Conservation (phyloP, 306 rosid genomes). For the Coriaria nepalensis region DNA sequence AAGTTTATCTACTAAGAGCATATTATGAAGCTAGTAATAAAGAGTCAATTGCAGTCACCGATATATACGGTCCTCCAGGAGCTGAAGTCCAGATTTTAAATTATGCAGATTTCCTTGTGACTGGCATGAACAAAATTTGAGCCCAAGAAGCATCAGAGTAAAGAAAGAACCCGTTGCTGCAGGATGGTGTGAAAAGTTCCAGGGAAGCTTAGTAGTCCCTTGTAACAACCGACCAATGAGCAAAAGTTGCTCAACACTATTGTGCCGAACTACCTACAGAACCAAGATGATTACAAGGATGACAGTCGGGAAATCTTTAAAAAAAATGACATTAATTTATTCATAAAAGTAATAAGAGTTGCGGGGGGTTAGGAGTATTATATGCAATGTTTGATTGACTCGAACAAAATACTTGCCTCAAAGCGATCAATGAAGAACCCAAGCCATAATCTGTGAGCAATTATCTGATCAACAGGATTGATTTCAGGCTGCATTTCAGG, state of each 20-base stretch:
- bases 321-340: background rate
- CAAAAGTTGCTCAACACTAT: slow-evolving; percentile 93
- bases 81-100: slow-evolving; percentile 77
- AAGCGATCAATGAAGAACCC: slow-evolving; percentile 96
- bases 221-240: slow-evolving; percentile 92
- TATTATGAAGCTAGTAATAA: slow-evolving; percentile 13
- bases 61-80: slow-evolving; percentile 83
- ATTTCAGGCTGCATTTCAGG: slow-evolving; percentile 55
- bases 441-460: slow-evolving; percentile 94
- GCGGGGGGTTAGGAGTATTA: too few species aligned
- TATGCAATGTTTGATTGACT: too few species aligned
- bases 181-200: slow-evolving; percentile 88
- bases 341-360: too few species aligned
- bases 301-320: background rate
- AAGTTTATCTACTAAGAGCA: background rate
- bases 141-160: slow-evolving; percentile 93
- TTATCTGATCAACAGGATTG: slow-evolving; percentile 79
- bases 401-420: slow-evolving; percentile 53
- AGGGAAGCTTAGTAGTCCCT: slow-evolving; percentile 82
- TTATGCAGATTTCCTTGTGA: slow-evolving; percentile 75
- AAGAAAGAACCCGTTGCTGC: slow-evolving; percentile 95
- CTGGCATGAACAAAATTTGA: slow-evolving; percentile 91
- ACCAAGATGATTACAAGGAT: slow-evolving; percentile 14
- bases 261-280: slow-evolving; percentile 76
- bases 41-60: slow-evolving; percentile 34